A percentile compares a stretch with the other conserved stretches of the same genome.
These are phyloP conservation scores for Vinca minor DNA, from an alignment of 257 asterid genomes.

Conservation along the genomic window DNA sequence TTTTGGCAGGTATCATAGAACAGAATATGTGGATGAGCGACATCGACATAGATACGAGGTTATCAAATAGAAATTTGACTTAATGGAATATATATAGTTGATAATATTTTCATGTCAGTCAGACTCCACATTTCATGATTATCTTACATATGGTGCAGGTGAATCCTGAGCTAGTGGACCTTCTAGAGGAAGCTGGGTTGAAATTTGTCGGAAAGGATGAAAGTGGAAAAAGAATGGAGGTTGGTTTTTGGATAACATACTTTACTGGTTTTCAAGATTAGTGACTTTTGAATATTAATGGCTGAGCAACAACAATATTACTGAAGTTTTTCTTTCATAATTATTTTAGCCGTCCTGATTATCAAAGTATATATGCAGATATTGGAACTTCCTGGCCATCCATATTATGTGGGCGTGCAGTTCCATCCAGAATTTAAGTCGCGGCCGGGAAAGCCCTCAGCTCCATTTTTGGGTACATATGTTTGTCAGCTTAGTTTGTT, in stretches of 20 bases:
- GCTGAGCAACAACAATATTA: background rate
- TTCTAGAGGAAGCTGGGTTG: conserved; percentile 67
- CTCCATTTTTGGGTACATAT: conserved; percentile 54
- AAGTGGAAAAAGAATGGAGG: conserved; percentile 94
- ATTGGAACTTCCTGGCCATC: conserved; percentile 63
- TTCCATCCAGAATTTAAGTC: conserved; percentile 94
- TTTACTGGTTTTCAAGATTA: background rate
- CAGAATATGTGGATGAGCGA: conserved; percentile 71
- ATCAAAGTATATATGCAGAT: conserved; percentile 34
- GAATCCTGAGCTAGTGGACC: conserved; percentile 63
- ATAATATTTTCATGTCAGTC: conserved; percentile 9
- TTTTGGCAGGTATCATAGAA: conserved; percentile 51
- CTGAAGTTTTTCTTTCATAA: background rate
- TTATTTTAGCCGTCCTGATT: background rate
- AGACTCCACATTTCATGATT: conserved; percentile 8
- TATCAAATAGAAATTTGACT: conserved; percentile 11
- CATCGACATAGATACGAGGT: conserved; percentile 98
- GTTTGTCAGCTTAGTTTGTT: conserved; percentile 6
- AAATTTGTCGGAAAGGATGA: conserved; percentile 91
- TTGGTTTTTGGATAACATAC: conserved; percentile 19
- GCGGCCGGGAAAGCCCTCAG: conserved; percentile 86
- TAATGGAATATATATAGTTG: conserved; percentile 3
- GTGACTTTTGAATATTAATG: background rate
- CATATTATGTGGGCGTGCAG: conserved; percentile 82
- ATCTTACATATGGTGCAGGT: conserved; percentile 44